Percentiles rank a stretch among this genome's conserved stretches.
Evolutionary conservation across 129 eudicot genomes (phyloP).

Genomic region (Helichrysum umbraculigerum): DNA sequence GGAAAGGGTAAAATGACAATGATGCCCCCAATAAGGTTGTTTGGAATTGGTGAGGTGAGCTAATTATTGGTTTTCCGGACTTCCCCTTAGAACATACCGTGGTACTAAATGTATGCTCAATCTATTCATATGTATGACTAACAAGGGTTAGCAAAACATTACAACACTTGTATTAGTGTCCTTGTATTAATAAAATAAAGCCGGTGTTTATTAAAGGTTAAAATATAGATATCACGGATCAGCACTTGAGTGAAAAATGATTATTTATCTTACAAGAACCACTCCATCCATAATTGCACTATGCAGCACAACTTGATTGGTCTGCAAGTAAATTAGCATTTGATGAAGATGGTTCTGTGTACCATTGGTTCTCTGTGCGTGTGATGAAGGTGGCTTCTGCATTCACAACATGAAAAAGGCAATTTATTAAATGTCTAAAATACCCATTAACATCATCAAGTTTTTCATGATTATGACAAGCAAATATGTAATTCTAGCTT

Average conservation of each 20-base stretch:
- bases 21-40: no score
- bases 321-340: slow-evolving; percentile 34
- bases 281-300: not conserved
- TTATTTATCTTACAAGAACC: slow-evolving; percentile 25
- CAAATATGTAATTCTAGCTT: not conserved
- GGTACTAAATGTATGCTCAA: not conserved
- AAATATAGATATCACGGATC: slow-evolving; percentile 12
- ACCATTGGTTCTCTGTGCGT: slow-evolving; percentile 67
- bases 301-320: slow-evolving; percentile 26
- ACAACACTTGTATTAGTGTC: not conserved
- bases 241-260: slow-evolving; percentile 10
- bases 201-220: not conserved
- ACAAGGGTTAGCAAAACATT: not conserved
- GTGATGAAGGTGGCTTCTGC: slow-evolving; percentile 96
- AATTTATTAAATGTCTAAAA: no score
- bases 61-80: no score
- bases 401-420: slow-evolving; percentile 14
- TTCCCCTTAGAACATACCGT: not conserved
- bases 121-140: not conserved
- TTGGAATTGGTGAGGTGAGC: no score
- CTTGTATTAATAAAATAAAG: not conserved
- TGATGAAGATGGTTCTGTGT: slow-evolving; percentile 56
- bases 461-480: not conserved
- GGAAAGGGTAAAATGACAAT: no score
- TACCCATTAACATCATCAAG: not conserved